These are phyloP conservation scores for Fusarium vanettenii DNA, from an alignment of 2,329 filamentous ascomycete genomes.

Conservation along the genomic window DNA sequence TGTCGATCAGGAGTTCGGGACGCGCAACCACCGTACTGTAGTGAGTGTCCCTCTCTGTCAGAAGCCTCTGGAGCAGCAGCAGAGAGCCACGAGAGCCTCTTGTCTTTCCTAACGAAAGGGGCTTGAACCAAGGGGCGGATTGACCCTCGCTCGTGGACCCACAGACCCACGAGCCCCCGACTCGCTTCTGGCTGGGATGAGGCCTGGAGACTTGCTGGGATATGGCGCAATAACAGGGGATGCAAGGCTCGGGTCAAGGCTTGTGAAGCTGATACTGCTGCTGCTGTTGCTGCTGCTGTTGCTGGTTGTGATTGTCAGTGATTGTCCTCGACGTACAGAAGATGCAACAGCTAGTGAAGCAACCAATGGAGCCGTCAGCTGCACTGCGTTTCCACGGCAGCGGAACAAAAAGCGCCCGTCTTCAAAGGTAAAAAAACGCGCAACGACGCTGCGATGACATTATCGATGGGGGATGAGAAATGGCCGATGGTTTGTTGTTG, in stretches of 20 bases:
- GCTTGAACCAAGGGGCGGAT: conserved; percentile 28
- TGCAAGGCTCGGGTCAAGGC: conserved; percentile 37
- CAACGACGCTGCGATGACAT: conserved; percentile 5
- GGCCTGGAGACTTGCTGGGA: conserved; percentile 29
- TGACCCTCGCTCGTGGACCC: conserved; percentile 34
- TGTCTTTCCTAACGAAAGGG: conserved; percentile 35
- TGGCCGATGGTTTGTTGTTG: conserved; percentile 16
- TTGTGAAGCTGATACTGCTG: neutral
- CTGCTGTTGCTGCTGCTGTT: neutral
- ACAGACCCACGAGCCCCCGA: conserved; percentile 25
- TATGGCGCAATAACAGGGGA: conserved; percentile 44
- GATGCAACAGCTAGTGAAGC: conserved; percentile 13
- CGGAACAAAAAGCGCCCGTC: conserved; percentile 6
- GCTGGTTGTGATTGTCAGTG: conserved; percentile 29
- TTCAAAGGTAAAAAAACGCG: neutral
- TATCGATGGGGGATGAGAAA: conserved; percentile 1
- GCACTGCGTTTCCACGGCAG: conserved; percentile 7
- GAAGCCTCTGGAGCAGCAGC: conserved; percentile 9
- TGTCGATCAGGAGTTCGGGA: conserved; percentile 41
- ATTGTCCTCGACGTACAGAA: conserved; percentile 21
- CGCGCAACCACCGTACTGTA: conserved; percentile 36
- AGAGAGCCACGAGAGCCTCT: conserved; percentile 32
- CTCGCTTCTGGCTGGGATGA: conserved; percentile 33
- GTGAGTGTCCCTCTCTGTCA: conserved; percentile 5
- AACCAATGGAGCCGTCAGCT: neutral